Base-by-base conservation (phyloP, 352 stramenopile genomes). In the Globisporangium carolinianum region DNA sequence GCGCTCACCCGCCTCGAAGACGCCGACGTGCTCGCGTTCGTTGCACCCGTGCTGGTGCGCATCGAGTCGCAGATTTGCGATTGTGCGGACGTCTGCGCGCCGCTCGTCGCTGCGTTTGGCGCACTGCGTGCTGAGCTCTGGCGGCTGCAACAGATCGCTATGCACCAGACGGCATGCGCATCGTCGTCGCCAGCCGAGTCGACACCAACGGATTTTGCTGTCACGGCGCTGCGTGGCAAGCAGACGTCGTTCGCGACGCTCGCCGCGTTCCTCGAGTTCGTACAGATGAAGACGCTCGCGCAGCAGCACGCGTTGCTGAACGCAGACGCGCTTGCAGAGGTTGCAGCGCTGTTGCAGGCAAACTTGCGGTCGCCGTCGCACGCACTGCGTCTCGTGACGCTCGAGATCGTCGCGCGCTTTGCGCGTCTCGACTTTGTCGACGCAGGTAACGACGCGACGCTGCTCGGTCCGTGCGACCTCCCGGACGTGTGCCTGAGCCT, bases 311-410 rank as follows among this genome's bases (percentile, higher is more conserved):
- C 64, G 24, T 58, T 89, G 36, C 61, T 94, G 12, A 74, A 68
- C 18, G 57, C 63, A 1, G 55, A 75, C 3, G 63, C 57, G 0
- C 55, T 95, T 1, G 51, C 64, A 1, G n/a, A 55, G 4, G 63
- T 80, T 14, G 67, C 78, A 24, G 53, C 60, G 5, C 54, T 77
- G n/a, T 58, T 95, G 0, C 58, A 81, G 24, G 32, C 52, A 49
- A 88, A 87, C 43, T 59, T 95, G 45, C 83, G 84, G 12, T 93
- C 82, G 17, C 76, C 77, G 14, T 78, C 69, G 6, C 83, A 86
- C 49, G 68, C 72, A 5, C 56, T 95, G 43, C 83, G 86, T 15
- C 63, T 88, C 11, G 76, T 91, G 47, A 79, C 73, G 3, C 62
- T 95, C 9, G 70, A 92, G 58, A 71, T 95, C 12, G 48, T 95